These are phyloP conservation scores for Arachnopeziza araneosa DNA, from an alignment of 2,329 filamentous ascomycete species.

Conservation along the genomic window DNA sequence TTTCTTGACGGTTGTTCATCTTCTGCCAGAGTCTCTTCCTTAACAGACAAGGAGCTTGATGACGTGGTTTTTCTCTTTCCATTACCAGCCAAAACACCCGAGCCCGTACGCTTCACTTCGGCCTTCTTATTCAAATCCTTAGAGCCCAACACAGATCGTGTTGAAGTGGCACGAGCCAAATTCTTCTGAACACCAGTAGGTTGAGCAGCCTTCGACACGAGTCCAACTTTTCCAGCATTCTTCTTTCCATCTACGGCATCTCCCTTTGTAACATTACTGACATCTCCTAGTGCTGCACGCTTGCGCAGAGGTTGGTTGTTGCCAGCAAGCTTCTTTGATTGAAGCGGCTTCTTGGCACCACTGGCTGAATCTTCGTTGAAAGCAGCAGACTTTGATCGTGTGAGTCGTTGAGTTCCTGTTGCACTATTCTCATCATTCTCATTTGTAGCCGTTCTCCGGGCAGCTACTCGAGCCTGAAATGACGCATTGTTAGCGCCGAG, in stretches of 20 bases:
- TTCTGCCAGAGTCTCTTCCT: constrained; percentile 55
- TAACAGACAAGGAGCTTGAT: constrained; percentile 46
- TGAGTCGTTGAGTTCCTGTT: constrained; percentile 69
- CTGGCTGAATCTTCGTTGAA: constrained; percentile 54
- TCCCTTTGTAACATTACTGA: constrained; percentile 88
- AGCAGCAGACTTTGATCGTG: constrained; percentile 84
- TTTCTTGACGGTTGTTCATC: constrained; percentile 65
- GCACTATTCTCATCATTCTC: constrained; percentile 89
- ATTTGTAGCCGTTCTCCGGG: constrained; percentile 73
- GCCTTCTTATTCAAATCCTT: constrained; percentile 65
- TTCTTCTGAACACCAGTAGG: constrained; percentile 77
- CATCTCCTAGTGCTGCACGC: constrained; percentile 83
- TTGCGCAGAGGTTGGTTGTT: constrained; percentile 55
- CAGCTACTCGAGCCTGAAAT: constrained; percentile 56
- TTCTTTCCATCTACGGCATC: constrained; percentile 73
- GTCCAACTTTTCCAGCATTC: constrained; percentile 58
- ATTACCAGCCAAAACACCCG: constrained; percentile 57
- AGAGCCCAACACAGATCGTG: constrained; percentile 55
- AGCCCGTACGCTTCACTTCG: constrained; percentile 69
- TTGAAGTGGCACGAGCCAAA: constrained; percentile 47
- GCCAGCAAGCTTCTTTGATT: constrained; percentile 62
- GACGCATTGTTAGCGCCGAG: constrained; percentile 34
- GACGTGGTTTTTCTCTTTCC: constrained; percentile 63
- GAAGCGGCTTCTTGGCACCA: constrained; percentile 54
- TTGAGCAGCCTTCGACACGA: constrained; percentile 76